Conservation (phyloP, 1,284 basidiomycete genomes). For the Ceratobasidium sp. region DNA sequence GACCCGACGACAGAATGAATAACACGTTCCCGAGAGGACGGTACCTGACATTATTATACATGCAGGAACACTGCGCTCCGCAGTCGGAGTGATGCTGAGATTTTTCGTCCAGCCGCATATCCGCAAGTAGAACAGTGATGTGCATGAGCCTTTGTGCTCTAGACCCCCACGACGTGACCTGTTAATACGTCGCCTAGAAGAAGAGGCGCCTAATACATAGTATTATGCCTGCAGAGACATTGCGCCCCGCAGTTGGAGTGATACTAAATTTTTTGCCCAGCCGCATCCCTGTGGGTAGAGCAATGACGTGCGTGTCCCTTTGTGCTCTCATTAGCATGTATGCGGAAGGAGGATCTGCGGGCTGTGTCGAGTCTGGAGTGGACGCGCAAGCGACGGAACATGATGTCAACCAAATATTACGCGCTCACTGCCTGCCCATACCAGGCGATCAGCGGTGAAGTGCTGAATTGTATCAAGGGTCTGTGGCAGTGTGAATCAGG, state of each 20-base stretch:
- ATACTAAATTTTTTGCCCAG: constrained; percentile 2
- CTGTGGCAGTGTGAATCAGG: not conserved
- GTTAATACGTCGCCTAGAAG: not conserved
- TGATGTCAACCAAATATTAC: constrained; percentile 20
- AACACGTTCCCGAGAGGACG: no score
- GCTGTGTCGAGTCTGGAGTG: constrained; percentile 2
- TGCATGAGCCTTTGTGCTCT: no score
- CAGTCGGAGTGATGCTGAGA: no score
- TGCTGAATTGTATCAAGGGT: constrained; percentile 8
- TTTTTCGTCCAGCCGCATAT: no score
- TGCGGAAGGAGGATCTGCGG: constrained; percentile 14
- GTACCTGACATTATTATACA: no score
- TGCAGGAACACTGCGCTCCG: no score
- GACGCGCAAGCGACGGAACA: constrained; percentile 21
- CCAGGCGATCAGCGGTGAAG: not conserved
- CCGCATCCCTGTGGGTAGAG: not conserved
- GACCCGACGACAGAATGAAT: no score
- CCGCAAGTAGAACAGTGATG: no score
- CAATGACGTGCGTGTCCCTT: not conserved
- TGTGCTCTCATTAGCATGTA: not conserved
- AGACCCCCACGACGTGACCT: no score
- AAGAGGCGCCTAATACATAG: not conserved
- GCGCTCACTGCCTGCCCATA: not conserved
- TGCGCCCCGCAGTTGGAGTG: not conserved
- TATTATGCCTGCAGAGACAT: not conserved